A percentile compares a stretch with the other conserved stretches of the same genome.
Conservation (phyloP, 495 filamentous ascomycete species). For the Hamigera avellanea region DNA sequence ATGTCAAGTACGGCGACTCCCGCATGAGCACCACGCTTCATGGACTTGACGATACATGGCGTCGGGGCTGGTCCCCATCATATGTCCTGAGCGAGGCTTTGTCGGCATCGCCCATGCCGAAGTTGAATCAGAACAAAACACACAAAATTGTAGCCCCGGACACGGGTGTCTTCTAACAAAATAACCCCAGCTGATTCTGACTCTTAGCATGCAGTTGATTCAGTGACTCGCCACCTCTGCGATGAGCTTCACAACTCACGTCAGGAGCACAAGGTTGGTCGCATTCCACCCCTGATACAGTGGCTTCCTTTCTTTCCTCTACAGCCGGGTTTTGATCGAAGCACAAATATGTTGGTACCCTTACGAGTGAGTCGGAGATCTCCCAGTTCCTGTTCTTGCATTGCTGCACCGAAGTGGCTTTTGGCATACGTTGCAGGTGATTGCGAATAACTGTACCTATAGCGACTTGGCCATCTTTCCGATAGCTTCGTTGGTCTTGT, state of each 20-base stretch:
- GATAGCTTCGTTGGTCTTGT: conserved; percentile 13
- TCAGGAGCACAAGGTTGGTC: conserved; percentile 28
- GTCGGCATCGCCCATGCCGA: no score
- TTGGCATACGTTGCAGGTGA: conserved; percentile 8
- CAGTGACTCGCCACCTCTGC: conserved; percentile 9
- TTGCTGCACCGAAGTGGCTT: no score
- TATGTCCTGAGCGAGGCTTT: conserved; percentile 4
- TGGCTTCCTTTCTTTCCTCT: conserved; percentile 8
- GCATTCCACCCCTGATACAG: no score
- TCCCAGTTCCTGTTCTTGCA: conserved; percentile 2
- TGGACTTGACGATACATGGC: conserved; percentile 4
- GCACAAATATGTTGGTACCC: no score
- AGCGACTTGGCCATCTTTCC: conserved; percentile 16
- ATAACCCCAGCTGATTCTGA: conserved; percentile 12
- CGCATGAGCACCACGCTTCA: conserved; percentile 14
- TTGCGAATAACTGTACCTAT: conserved; percentile 17
- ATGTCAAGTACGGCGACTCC: conserved; percentile 20
- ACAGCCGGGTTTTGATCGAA: background rate
- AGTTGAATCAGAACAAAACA: no score
- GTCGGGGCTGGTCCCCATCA: conserved; percentile 26
- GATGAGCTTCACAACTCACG: conserved; percentile 10
- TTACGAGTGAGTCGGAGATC: conserved; percentile 1
- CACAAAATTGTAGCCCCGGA: background rate
- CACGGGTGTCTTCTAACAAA: background rate
- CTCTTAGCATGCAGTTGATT: conserved; percentile 9